phyloP scores from a whole-genome alignment of 1,284 basidiomycete species.

The Pholiota adiposa region DNA sequence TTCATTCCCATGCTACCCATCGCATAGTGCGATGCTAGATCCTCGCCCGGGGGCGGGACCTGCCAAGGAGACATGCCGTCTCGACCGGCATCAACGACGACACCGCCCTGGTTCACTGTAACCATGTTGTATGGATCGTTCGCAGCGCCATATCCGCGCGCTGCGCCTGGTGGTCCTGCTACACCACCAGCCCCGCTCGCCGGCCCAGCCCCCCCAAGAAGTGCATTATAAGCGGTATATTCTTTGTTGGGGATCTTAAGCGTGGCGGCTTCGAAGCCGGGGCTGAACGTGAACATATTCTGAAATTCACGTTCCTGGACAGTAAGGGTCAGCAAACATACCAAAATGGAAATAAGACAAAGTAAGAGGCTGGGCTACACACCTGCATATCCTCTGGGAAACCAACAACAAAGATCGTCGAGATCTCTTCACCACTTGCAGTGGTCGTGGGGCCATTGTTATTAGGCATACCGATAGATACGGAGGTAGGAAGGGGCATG shows the following conservation, averaged over 20 bases:
- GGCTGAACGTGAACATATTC: constrained; percentile 98
- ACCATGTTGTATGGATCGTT: constrained; percentile 82
- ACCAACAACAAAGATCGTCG: constrained; percentile 97
- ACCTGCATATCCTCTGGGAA: constrained; percentile 99
- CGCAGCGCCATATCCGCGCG: constrained; percentile 1
- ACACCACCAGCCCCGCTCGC: constrained; percentile 1
- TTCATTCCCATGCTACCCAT: constrained; percentile 7
- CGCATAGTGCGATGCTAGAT: constrained; percentile 10
- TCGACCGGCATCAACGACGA: constrained; percentile 71
- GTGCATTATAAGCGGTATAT: constrained; percentile 67
- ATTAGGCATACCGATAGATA: constrained; percentile 24
- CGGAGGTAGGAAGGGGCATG: constrained; percentile 15
- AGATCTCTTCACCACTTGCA: constrained; percentile 81
- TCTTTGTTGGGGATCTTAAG: constrained; percentile 96
- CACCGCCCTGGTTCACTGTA: constrained; percentile 77
- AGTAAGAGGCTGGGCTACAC: constrained; percentile 32
- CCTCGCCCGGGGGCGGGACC: constrained; percentile 36
- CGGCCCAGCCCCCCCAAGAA: constrained; percentile 27
- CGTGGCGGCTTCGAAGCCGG: constrained; percentile 96
- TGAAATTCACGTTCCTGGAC: constrained; percentile 95
- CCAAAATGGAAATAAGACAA: constrained; percentile 4
- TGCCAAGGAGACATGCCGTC: constrained; percentile 76
- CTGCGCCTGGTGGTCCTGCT: not conserved
- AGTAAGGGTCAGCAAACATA: constrained; percentile 19
- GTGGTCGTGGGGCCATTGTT: constrained; percentile 29